Evolutionary conservation across 495 filamentous ascomycete species (phyloP), one percentile per base, ranked within the genome.

Genomic region (Entonaema liquescens): DNA sequence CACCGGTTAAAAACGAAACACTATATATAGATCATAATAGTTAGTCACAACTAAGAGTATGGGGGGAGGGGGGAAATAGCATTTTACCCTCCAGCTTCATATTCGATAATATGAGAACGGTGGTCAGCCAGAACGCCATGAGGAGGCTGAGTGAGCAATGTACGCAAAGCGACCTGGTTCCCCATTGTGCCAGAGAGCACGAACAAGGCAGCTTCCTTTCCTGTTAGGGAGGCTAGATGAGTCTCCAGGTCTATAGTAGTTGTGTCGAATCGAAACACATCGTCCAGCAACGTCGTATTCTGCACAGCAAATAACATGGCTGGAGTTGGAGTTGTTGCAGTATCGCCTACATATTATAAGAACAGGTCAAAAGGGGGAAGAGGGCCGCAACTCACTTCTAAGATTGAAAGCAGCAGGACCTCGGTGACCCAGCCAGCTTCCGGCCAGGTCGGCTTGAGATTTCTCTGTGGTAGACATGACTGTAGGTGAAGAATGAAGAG

Each of bases 161-260:
- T 80, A 6, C 91, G 86, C 17, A 95, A 73, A 13, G 86, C 87
- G 61, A 95, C 79, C 70, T 94, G 91, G 80, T 95, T 95, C 35
- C 90, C 95, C 93, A 97, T 96, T 17, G 95, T 97, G 3, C 95
- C 95, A 0, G 91, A 94, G 54, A 95, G 82, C 23, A 97, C 93
- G 47, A 97, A 87, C 0, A 94, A 82, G 0, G 86, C 89, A 31
- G 88, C 89, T 62, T 92, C 88, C 75, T 95, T 92, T 68, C 85
- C 85, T 2, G 92, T 89, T 4, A 94, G 83, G 29, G 82, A 76
- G 28, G 92, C 91, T 21, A 95, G 82, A 68, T 91, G 89, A 35
- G 82, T 75, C 78, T 93, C 90, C 40, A 98, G 87, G 58, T 86
- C 82, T 42, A 83, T 88, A 26, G 94, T 97, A 0, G 92, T 93